Percentiles rank a stretch among this genome's conserved stretches.
These are phyloP conservation scores for Didymella glomerata DNA, from an alignment of 2,329 filamentous ascomycete genomes.

Conservation along the genomic window DNA sequence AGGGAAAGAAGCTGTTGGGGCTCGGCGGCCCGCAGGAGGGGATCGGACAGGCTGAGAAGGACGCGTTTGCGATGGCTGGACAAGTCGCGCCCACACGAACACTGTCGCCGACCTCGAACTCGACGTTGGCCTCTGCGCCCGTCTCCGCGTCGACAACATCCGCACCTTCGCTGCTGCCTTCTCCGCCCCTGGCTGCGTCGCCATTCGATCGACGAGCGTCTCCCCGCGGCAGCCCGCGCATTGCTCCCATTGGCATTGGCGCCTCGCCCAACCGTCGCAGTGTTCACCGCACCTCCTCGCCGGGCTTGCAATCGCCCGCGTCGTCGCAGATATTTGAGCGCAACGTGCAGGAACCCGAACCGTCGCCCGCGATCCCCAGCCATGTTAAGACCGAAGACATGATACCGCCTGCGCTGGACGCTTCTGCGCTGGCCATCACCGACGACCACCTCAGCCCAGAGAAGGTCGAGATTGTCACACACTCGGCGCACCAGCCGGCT, in stretches of 20 bases:
- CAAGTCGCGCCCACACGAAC: slow-evolving; percentile 21
- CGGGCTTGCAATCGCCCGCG: slow-evolving; percentile 81
- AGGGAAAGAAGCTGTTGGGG: slow-evolving; percentile 50
- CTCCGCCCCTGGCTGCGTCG: slow-evolving; percentile 44
- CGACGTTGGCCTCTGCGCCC: slow-evolving; percentile 6
- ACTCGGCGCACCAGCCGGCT: slow-evolving; percentile 82
- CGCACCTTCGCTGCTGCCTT: slow-evolving; percentile 41
- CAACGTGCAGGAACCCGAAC: slow-evolving; percentile 79
- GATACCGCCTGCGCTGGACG: slow-evolving; percentile 90
- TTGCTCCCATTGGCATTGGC: slow-evolving; percentile 42
- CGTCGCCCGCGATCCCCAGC: slow-evolving; percentile 85
- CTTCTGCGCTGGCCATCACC: slow-evolving; percentile 90
- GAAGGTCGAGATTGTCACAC: slow-evolving; percentile 90
- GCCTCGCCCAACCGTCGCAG: slow-evolving; percentile 69
- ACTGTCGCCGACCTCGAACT: slow-evolving; percentile 19
- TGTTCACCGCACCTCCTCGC: slow-evolving; percentile 71
- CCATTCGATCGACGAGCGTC: slow-evolving; percentile 42
- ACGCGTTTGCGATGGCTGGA: slow-evolving; percentile 22
- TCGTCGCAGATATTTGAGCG: slow-evolving; percentile 86
- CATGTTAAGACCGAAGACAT: slow-evolving; percentile 95
- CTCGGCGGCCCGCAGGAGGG: slow-evolving; percentile 49
- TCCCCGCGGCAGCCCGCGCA: slow-evolving; percentile 49
- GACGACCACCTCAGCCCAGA: slow-evolving; percentile 85
- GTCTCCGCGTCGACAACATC: slow-evolving; percentile 30
- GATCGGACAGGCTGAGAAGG: slow-evolving; percentile 24